Evolutionary conservation across 23 red algal species (phyloP).

Genomic region (Gracilaria domingensis): DNA sequence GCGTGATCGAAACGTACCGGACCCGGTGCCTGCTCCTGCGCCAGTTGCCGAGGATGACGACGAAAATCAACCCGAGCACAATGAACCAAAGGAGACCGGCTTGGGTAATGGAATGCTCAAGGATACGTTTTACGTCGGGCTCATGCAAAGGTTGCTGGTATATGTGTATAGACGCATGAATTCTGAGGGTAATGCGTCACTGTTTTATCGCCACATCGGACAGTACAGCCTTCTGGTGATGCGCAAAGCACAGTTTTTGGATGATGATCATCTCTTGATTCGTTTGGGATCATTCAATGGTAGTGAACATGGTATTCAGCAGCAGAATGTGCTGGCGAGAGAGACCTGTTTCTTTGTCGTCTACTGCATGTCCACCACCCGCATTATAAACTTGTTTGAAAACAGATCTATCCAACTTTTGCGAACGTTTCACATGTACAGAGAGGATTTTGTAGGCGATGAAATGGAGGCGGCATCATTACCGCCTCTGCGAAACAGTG

Average conservation of each 20-base stretch:
- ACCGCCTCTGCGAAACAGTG: constrained; percentile 18
- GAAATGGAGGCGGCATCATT: constrained; percentile 30
- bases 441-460: constrained; percentile 52
- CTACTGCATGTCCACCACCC: constrained; percentile 64
- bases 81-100: constrained; percentile 59
- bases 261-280: constrained; percentile 76
- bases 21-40: too few relatives aligned
- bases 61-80: not conserved
- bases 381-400: constrained; percentile 59
- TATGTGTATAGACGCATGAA: constrained; percentile 67
- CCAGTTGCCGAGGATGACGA: constrained; percentile 6
- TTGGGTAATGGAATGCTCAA: constrained; percentile 70
- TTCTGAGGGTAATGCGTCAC: constrained; percentile 23
- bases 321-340: not conserved
- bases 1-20: not conserved
- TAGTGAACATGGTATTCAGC: not conserved
- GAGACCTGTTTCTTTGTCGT: constrained; percentile 72
- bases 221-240: constrained; percentile 76
- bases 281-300: constrained; percentile 63
- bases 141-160: constrained; percentile 85
- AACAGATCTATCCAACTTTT: constrained; percentile 63
- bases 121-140: constrained; percentile 53
- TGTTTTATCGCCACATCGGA: constrained; percentile 54
- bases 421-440: constrained; percentile 25
- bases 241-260: constrained; percentile 83